Conservation (phyloP, 225 moss, liverwort and hornwort species). For the Thuidium tamariscinum region DNA sequence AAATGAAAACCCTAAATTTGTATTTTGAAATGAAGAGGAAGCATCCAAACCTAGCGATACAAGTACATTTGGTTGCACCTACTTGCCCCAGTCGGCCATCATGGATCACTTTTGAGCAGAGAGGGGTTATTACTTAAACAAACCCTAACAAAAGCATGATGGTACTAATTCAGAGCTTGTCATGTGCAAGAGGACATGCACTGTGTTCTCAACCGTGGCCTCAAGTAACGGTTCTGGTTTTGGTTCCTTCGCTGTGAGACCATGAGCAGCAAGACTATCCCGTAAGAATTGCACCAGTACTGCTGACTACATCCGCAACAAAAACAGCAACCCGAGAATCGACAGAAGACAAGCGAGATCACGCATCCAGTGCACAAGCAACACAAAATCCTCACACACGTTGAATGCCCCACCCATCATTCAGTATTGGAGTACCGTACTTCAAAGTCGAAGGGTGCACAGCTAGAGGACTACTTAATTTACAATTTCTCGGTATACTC, state of each 20-base stretch:
- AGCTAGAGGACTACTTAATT: not conserved
- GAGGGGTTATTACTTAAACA: not conserved
- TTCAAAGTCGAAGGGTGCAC: not conserved
- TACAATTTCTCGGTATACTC: not conserved
- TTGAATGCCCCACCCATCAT: not conserved
- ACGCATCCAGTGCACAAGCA: not conserved
- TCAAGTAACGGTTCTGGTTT: not conserved
- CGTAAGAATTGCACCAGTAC: not conserved
- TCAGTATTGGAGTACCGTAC: not conserved
- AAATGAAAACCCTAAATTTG: not conserved
- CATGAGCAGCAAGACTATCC: not conserved
- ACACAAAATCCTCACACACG: not conserved
- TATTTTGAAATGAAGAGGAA: too few relatives aligned
- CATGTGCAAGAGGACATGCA: not conserved
- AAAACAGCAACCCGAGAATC: not conserved
- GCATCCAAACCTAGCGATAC: not conserved
- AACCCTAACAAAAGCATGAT: not conserved
- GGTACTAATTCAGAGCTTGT: not conserved
- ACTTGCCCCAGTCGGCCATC: not conserved
- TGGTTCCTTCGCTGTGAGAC: not conserved
- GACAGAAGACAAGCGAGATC: not conserved
- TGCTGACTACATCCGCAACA: not conserved
- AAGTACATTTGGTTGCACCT: not conserved
- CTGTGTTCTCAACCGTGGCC: not conserved
- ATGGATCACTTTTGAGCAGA: not conserved